Conservation (phyloP, 129 eudicot genomes). For the Helianthus annuus region HanXRQr2.0-SUNRISE NC_035448.2:156392685-156393184, state of each 20-base stretch:
- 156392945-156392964: no score
- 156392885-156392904: no score
- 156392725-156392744: no score
- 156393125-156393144: not conserved
- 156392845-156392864: not conserved
- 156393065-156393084: not conserved
- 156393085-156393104: slow-evolving; percentile 10
- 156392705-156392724: no score
- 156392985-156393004: slow-evolving; percentile 12
- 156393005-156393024: no score
- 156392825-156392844: not conserved
- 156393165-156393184: not conserved
- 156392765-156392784: slow-evolving; percentile 19
- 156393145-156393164: slow-evolving; percentile 13
- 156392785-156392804: slow-evolving; percentile 5
- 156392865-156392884: slow-evolving; percentile 8
- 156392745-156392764: no score
- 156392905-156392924: slow-evolving; percentile 18
- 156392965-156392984: slow-evolving; percentile 7
- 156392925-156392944: no score
- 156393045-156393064: not conserved
- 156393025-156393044: no score
- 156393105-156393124: not conserved
- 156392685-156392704: no score
- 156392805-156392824: not conserved